Percentiles rank a stretch among this genome's conserved stretches.
Evolutionary conservation across 768 basidiomycete genomes (phyloP).

Genomic region (Kwoniella mangroviensis): DNA sequence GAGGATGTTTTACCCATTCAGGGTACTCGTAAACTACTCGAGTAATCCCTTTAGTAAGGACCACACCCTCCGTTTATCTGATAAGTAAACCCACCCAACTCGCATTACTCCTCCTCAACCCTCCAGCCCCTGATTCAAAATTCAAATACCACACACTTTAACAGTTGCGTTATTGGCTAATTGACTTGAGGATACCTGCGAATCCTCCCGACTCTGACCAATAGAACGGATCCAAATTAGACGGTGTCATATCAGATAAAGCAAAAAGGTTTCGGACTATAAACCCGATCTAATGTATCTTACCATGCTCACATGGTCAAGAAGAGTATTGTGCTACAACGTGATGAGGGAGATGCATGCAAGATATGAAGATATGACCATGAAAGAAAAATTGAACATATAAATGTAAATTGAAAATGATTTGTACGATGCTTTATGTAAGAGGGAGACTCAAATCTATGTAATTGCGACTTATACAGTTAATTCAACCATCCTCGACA

Average conservation of each 20-base stretch:
- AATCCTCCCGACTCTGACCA: not conserved
- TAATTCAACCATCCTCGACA: constrained; percentile 97
- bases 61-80: not conserved
- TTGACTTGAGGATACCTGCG: not conserved
- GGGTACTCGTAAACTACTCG: no score
- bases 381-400: not conserved
- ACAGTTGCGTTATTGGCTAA: not conserved
- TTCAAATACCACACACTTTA: not conserved
- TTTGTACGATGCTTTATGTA: not conserved
- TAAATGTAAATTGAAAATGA: not conserved
- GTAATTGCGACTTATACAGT: not conserved
- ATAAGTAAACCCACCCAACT: not conserved
- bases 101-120: no score
- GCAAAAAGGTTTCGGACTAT: not conserved
- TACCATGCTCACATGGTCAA: not conserved
- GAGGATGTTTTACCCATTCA: not conserved
- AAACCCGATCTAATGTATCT: not conserved
- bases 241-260: constrained; percentile 8
- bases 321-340: not conserved
- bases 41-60: no score
- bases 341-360: constrained; percentile 4
- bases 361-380: not conserved
- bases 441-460: constrained; percentile 31
- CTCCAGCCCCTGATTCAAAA: not conserved
- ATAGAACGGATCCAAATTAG: not conserved